Evolutionary conservation across 2,329 filamentous ascomycete species (phyloP).

Genomic region (Akanthomyces muscarius): DNA sequence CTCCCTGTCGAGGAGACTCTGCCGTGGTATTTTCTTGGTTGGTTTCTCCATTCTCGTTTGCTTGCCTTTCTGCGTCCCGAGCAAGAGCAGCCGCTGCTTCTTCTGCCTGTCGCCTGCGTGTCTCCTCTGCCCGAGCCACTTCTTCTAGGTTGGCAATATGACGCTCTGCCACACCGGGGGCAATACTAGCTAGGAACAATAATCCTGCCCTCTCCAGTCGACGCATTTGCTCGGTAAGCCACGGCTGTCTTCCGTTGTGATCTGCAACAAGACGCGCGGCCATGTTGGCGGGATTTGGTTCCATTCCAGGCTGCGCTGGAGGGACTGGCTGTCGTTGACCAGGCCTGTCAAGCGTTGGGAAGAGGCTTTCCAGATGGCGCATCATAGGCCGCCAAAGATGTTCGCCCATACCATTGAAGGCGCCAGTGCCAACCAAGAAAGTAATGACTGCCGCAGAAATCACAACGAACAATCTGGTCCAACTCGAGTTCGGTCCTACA

Average conservation of each 20-base stretch:
- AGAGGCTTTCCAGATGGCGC: conserved; percentile 55
- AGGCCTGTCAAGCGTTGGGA: conserved; percentile 43
- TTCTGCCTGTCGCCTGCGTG: conserved; percentile 40
- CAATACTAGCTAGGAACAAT: conserved; percentile 62
- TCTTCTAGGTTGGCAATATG: conserved; percentile 58
- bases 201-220: conserved; percentile 57
- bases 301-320: conserved; percentile 17
- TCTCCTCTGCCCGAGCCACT: conserved; percentile 42
- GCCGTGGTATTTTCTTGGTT: neutral
- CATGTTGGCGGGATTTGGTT: conserved; percentile 45
- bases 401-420: conserved; percentile 53
- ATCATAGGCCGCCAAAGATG: conserved; percentile 54
- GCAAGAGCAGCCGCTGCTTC: conserved; percentile 27
- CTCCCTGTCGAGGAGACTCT: neutral
- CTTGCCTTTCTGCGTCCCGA: conserved; percentile 23
- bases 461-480: conserved; percentile 56
- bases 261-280: conserved; percentile 52
- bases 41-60: conserved; percentile 1
- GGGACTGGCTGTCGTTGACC: conserved; percentile 28
- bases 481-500: conserved; percentile 53
- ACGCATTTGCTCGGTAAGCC: conserved; percentile 41
- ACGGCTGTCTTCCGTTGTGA: conserved; percentile 28
- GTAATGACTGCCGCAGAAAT: conserved; percentile 50
- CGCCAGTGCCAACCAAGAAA: conserved; percentile 57
- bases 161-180: conserved; percentile 61